Base-by-base conservation (phyloP, 2,329 filamentous ascomycete genomes). In the Nigrograna mackinnonii region DNA sequence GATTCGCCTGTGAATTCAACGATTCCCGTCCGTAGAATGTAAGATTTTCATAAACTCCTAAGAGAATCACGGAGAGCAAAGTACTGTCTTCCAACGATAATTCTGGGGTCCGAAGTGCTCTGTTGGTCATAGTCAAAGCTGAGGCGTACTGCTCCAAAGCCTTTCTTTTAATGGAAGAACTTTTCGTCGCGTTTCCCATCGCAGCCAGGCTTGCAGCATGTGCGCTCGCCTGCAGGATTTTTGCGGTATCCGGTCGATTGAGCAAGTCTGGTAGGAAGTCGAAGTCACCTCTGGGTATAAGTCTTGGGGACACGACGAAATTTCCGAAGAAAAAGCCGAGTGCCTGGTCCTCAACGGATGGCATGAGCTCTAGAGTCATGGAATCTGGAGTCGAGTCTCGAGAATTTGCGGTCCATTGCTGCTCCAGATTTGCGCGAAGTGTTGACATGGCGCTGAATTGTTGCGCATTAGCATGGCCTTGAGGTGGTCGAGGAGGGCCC, bases 251-350 rank as follows among this genome's bases (percentile, higher is more conserved):
- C 6, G 54, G 46, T 14, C 46, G 41, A 14, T 37, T 42, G 11
- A 65, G 32, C 6, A 62, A 35, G 20, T 60, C 54, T 5, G 50
- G 41, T 4, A 64, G 41, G 49, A 52, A 65, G 26, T 62, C 58
- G 37, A 59, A 63, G 17, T 63, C 49, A 4, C 60, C 57, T 41
- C 58, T 42, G 9, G 54, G 57, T 11, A 59, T 49, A 35, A 60
- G 38, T 2, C 44, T 41, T 5, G 62, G 58, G 11, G 46, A 37
- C 14, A 53, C 47, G 18, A 62, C 54, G 37, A 60, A 57, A 24
- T 60, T 66, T 16, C 60, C 45, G 24, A 60, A 47, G 47, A 66
- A 66, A 46, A 61, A 64, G 3, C 56, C 51, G 7, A 58, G 35
- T 6, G 58, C 63, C 38, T 58, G 58, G n/a, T 60, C 55, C 39